Percentiles rank a stretch among this genome's conserved stretches.
Evolutionary conservation across 1,139 yeast species (phyloP).

Genomic region (Saccharomyces pastorianus): DNA sequence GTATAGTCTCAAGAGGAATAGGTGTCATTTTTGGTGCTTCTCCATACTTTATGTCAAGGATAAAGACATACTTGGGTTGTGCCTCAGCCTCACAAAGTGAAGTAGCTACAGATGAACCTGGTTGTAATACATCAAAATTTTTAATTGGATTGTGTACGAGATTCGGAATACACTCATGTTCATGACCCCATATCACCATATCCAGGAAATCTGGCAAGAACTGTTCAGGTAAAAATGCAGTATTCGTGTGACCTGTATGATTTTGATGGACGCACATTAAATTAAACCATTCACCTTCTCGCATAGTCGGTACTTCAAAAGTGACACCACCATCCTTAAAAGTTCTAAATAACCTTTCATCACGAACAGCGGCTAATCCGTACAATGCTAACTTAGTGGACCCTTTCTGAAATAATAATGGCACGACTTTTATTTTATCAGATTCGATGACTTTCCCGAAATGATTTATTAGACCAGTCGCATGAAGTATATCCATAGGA

Average conservation of each 20-base stretch:
- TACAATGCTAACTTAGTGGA: conserved; percentile 72
- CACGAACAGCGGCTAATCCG: conserved; percentile 83
- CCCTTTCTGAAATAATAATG: conserved; percentile 77
- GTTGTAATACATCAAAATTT: conserved; percentile 75
- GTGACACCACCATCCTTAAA: conserved; percentile 75
- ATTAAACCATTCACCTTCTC: conserved; percentile 69
- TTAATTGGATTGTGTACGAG: conserved; percentile 58
- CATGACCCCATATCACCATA: conserved; percentile 94
- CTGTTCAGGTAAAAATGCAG: conserved; percentile 76
- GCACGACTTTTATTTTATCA: conserved; percentile 68
- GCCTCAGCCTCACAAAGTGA: conserved; percentile 83
- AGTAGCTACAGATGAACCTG: conserved; percentile 93
- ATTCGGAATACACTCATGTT: conserved; percentile 83
- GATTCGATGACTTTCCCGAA: conserved; percentile 77
- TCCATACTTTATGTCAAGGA: conserved; percentile 54
- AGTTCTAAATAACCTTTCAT: conserved; percentile 76
- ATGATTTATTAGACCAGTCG: conserved; percentile 78
- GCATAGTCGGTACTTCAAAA: conserved; percentile 61
- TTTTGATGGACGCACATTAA: conserved; percentile 90
- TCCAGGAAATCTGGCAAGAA: conserved; percentile 77
- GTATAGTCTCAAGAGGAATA: conserved; percentile 58
- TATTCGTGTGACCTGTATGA: conserved; percentile 69
- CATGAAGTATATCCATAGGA: conserved; percentile 79
- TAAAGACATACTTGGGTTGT: conserved; percentile 62
- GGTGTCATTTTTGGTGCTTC: conserved; percentile 53